Conservation (phyloP, 768 basidiomycete genomes). For the Amanita subjunquillea region DNA sequence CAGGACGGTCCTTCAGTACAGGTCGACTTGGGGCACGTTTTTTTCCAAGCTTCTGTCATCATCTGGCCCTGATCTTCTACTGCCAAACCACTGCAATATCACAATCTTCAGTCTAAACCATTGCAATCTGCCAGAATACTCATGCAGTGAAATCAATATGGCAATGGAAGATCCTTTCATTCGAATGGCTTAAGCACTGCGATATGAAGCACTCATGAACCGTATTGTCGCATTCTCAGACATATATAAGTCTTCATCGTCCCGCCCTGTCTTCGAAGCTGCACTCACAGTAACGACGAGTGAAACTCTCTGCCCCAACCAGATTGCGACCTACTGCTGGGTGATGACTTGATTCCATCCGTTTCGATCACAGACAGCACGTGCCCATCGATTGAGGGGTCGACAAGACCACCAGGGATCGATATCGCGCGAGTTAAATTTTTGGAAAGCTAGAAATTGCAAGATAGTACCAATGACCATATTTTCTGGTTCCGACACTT, state of each 20-base stretch:
- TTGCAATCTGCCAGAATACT: neutral
- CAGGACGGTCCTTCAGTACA: neutral
- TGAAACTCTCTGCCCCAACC: constrained; percentile 1
- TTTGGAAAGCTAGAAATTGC: constrained; percentile 6
- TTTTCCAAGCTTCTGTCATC: neutral
- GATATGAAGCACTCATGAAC: neutral
- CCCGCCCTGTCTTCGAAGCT: neutral
- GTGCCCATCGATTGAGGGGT: constrained; percentile 36
- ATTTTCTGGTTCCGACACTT: constrained; percentile 17
- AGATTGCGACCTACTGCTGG: neutral
- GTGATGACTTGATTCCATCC: constrained; percentile 19
- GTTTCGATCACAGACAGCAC: constrained; percentile 36
- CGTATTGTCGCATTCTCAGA: constrained; percentile 3
- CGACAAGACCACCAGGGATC: constrained; percentile 16
- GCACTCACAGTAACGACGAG: constrained; percentile 4
- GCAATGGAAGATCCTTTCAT: constrained; percentile 2
- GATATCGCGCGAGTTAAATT: constrained; percentile 22
- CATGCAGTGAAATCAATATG: constrained; percentile 1
- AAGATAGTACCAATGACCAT: constrained; percentile 28
- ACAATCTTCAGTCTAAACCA: neutral
- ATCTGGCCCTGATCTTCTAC: neutral
- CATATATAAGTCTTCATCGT: neutral
- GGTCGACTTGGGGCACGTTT: constrained; percentile 1
- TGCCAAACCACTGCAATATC: neutral
- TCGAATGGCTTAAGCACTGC: neutral